Percentiles rank a stretch among this genome's conserved stretches.
Conservation (phyloP, 2,329 filamentous ascomycete species). For the Colletotrichum sp. region DNA sequence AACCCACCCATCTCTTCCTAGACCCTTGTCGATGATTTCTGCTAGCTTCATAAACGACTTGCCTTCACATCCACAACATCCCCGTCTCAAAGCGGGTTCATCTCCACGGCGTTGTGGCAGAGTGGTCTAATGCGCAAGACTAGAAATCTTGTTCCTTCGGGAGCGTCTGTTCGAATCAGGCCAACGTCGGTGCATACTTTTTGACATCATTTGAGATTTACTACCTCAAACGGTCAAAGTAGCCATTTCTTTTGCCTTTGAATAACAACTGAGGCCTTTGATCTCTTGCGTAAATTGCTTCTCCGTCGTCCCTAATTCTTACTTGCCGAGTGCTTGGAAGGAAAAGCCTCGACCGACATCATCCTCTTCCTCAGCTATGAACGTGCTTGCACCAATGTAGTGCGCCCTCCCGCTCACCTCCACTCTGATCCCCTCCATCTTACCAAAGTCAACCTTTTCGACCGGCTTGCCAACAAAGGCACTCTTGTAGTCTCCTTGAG, state of each 20-base stretch:
- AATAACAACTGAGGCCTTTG: not conserved
- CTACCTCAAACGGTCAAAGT: not conserved
- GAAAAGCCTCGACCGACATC: slow-evolving; percentile 7
- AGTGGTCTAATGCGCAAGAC: slow-evolving; percentile 22
- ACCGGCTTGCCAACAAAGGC: slow-evolving; percentile 3
- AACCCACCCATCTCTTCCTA: not conserved
- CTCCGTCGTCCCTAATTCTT: not conserved
- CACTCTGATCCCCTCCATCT: not conserved
- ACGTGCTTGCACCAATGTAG: slow-evolving; percentile 10
- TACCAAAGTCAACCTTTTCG: not conserved
- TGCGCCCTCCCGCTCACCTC: slow-evolving; percentile 1
- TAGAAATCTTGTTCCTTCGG: slow-evolving; percentile 22
- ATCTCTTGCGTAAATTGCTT: not conserved
- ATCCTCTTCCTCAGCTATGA: not conserved
- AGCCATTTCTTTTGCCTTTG: not conserved
- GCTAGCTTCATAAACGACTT: not conserved
- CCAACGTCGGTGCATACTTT: slow-evolving; percentile 4
- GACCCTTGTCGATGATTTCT: not conserved
- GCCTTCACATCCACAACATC: not conserved
- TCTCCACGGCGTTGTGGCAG: slow-evolving; percentile 15
- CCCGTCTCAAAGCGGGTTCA: not conserved
- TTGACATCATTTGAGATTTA: not conserved
- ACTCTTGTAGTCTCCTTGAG: not conserved
- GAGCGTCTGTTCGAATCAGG: slow-evolving; percentile 22
- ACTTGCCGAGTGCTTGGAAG: not conserved